Base-by-base conservation (phyloP, 169 alveolate species). In the Eimeria tenella region DNA sequence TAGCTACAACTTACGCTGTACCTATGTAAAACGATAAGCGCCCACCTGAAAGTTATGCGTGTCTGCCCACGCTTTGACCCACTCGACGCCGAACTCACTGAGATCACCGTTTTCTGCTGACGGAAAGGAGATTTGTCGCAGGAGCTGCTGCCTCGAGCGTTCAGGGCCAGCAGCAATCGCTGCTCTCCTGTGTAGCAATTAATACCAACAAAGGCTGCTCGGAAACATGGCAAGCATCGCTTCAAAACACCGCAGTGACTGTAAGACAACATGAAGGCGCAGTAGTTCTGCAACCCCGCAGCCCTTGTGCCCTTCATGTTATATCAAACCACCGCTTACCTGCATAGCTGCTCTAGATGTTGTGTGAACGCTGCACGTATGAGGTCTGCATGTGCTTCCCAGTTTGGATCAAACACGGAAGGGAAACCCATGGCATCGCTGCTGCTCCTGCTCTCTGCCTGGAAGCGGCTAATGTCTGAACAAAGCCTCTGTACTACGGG, bases 31-130 rank as follows among this genome's bases (percentile, higher is more conserved):
- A 10, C 68, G 2, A 58, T 1, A 11, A 1, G 68, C 19, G 68
- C 11, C 25, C 52, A 91, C 94, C 55, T 91, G 94, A 25, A 91
- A 91, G 91, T 91, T 91, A 91, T 91, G 86, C 5, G 94, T 91
- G 65, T 62, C 91, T 13, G 91, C 31, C 94, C 94, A 91, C 21
- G 84, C 94, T 31, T 63, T 21, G 31, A 91, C 53, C 94, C 94
- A 91, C 52, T 23, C 84, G 3, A 68, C 82, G 62, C 87, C 77
- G 50, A 91, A 91, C 10, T 56, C 84, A 5, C 58, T 19, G 31
- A 90, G 81, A 11, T 62, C 89, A 23, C 81, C 77, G 73, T 60
- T 63, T 6, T 60, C 94, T 5, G 86, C 10, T 19, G 86, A 17
- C 11, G 94, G 49, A 65, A 70, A 21, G 21, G 56, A 21, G 74